phyloP scores from a whole-genome alignment of 176 grass and related monocot species.

The Ananas comosus region DNA sequence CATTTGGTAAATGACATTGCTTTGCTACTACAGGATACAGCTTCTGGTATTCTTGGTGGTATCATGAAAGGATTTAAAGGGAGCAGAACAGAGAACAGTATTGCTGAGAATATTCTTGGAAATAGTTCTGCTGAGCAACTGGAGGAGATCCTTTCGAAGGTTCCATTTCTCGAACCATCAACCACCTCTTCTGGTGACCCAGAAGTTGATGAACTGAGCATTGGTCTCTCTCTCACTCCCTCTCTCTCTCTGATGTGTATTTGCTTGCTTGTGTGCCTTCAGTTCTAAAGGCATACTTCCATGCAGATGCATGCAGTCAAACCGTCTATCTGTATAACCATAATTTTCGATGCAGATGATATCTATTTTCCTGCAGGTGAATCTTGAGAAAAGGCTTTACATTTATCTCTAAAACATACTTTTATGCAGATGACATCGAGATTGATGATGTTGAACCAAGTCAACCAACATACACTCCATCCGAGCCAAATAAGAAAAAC shows the following conservation, averaged over 20 bases:
- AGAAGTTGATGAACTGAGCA: conserved; percentile 34
- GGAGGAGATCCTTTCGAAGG: conserved; percentile 55
- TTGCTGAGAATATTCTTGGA: conserved; percentile 2
- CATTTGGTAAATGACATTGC: background rate
- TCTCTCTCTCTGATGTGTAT: conserved; percentile 19
- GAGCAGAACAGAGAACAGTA: conserved; percentile 33
- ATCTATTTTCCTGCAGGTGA: too few species aligned
- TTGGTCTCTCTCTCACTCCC: conserved; percentile 28
- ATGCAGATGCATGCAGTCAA: background rate
- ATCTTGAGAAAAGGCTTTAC: background rate
- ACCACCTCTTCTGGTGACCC: conserved; percentile 29
- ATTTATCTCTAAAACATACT: conserved; percentile 18
- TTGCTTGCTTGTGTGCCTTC: background rate
- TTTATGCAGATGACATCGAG: conserved; percentile 68
- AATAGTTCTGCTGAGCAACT: conserved; percentile 19
- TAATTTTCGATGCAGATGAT: background rate
- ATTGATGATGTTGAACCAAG: conserved; percentile 43
- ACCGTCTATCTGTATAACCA: background rate
- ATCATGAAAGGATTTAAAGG: conserved; percentile 41
- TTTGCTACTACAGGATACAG: conserved; percentile 27
- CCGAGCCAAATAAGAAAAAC: conserved; percentile 22
- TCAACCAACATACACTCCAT: conserved; percentile 24
- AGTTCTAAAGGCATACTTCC: background rate
- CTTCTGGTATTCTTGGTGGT: conserved; percentile 29
- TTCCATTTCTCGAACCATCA: conserved; percentile 31